Conservation (phyloP, 352 stramenopile genomes). For the Pythium insidiosum region DNA sequence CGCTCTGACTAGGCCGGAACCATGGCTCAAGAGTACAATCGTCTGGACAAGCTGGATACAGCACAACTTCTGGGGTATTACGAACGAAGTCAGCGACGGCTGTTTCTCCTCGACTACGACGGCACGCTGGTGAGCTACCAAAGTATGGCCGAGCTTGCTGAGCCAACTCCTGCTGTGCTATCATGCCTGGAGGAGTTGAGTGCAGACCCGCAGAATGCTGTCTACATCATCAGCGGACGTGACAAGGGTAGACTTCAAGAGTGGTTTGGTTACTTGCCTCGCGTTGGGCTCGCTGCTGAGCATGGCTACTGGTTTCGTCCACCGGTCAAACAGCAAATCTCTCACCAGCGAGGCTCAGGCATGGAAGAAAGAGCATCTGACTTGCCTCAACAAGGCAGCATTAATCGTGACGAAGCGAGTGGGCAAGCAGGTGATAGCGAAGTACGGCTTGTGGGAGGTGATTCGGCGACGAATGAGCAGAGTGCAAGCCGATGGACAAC, state of each 20-base stretch:
- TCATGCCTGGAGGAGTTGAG: constrained; percentile 63
- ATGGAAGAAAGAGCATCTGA: constrained; percentile 6
- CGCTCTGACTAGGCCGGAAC: constrained; percentile 27
- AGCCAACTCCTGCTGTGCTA: constrained; percentile 42
- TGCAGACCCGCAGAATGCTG: constrained; percentile 64
- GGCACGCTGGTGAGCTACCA: constrained; percentile 77
- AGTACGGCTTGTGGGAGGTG: not conserved
- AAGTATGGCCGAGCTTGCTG: constrained; percentile 65
- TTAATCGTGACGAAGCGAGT: not conserved
- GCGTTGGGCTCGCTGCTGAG: constrained; percentile 68
- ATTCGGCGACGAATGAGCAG: not conserved
- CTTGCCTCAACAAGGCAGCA: no score
- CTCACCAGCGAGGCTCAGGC: constrained; percentile 4
- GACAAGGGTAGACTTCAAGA: constrained; percentile 72
- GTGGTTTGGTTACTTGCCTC: constrained; percentile 77
- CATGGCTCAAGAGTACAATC: constrained; percentile 79
- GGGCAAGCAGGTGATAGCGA: no score
- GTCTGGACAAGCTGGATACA: constrained; percentile 80
- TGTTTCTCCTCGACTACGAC: constrained; percentile 85
- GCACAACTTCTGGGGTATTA: constrained; percentile 79
- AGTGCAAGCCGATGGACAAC: not conserved
- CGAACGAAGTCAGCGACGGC: constrained; percentile 65
- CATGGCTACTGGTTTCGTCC: constrained; percentile 79
- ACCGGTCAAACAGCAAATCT: constrained; percentile 37
- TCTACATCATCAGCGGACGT: constrained; percentile 81